A percentile compares a stretch with the other conserved stretches of the same genome.
phyloP scores from a whole-genome alignment of 1,284 basidiomycete genomes.

The Phlebopus sp. region DNA sequence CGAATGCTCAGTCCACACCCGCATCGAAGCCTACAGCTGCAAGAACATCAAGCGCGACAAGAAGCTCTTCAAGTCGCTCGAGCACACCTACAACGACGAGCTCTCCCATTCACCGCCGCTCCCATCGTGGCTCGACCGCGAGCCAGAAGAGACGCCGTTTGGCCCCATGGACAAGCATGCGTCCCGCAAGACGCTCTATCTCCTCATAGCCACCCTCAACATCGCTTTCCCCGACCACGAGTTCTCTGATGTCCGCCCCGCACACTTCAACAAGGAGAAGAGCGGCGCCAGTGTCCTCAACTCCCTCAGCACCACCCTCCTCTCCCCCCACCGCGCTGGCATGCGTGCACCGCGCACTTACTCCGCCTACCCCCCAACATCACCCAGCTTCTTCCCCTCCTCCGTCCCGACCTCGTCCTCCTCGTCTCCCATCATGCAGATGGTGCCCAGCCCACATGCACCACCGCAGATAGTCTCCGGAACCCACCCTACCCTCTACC shows the following conservation, averaged over 20 bases:
- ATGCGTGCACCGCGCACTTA: conserved; percentile 70
- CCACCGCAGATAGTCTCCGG: conserved; percentile 62
- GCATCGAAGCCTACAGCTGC: conserved; percentile 97
- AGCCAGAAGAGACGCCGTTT: conserved; percentile 74
- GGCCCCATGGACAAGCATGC: conserved; percentile 73
- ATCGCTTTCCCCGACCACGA: conserved; percentile 97
- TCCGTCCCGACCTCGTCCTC: conserved; percentile 59
- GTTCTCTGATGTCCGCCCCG: conserved; percentile 89
- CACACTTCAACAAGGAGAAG: conserved; percentile 86
- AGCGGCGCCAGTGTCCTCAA: conserved; percentile 76
- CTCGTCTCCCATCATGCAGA: conserved; percentile 58
- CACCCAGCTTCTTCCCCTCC: conserved; percentile 70
- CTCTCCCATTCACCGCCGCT: conserved; percentile 67
- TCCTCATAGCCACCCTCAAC: conserved; percentile 96
- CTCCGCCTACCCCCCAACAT: conserved; percentile 75
- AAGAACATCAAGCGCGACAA: conserved; percentile 97
- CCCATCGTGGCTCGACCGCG: conserved; percentile 68
- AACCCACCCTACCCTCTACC: conserved; percentile 82
- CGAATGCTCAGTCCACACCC: conserved; percentile 88
- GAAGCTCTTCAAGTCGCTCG: conserved; percentile 91
- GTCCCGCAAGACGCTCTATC: conserved; percentile 86
- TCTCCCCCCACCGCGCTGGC: conserved; percentile 63
- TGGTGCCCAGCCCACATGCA: conserved; percentile 59
- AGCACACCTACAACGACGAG: conserved; percentile 81
- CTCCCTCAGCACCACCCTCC: conserved; percentile 75